These are phyloP conservation scores for Coemansia sp. DNA, from an alignment of 192 early-diverging fungal species.

Conservation along the genomic window DNA sequence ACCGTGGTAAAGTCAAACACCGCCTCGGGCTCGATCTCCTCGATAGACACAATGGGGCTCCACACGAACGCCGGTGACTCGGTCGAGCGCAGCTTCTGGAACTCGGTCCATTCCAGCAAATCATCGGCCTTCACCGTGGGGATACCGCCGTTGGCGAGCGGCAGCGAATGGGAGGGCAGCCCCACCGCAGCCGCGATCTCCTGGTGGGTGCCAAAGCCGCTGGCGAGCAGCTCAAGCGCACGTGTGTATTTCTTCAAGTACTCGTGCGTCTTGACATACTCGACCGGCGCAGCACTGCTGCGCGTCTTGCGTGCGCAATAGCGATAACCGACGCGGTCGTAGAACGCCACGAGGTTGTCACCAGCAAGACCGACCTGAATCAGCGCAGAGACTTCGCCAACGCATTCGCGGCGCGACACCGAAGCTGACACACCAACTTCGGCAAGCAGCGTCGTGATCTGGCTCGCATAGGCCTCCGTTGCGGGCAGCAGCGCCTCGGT, in stretches of 20 bases:
- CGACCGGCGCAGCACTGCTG: conserved; percentile 14
- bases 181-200: neutral
- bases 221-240: neutral
- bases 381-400: neutral
- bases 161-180: neutral
- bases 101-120: conserved; percentile 12
- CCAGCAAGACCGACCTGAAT: neutral
- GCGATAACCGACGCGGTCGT: conserved; percentile 25
- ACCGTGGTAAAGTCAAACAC: conserved; percentile 30
- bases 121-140: neutral
- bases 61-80: conserved; percentile 24
- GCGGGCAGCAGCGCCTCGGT: neutral
- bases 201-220: neutral
- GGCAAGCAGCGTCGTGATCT: conserved; percentile 14
- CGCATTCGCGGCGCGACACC: neutral
- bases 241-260: neutral
- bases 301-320: conserved; percentile 16
- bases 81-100: conserved; percentile 16
- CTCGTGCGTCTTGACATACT: conserved; percentile 21
- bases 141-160: neutral
- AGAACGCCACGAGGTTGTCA: conserved; percentile 15
- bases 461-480: conserved; percentile 12
- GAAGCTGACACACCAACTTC: conserved; percentile 13
- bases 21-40: conserved; percentile 14
- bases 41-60: conserved; percentile 17